Evolutionary conservation across 2,329 filamentous ascomycete genomes (phyloP), one percentile per base, ranked within the genome.

Genomic region (Epichloe aotearoae): DNA sequence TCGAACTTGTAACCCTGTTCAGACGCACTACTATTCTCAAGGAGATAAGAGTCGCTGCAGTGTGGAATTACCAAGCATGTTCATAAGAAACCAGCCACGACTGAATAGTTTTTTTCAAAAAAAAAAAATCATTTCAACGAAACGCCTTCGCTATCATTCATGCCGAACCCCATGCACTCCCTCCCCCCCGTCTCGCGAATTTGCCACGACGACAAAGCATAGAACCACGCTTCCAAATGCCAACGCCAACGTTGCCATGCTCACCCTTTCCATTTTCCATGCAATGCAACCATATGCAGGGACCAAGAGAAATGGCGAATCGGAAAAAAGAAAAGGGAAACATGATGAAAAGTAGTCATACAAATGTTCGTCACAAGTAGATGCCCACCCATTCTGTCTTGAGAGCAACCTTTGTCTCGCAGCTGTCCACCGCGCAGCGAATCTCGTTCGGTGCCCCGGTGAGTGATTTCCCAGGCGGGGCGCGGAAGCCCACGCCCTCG

Each of bases 351-450:
- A 26, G 14, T 19, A 20, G 12, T 48, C 40, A 14, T 52, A 44
- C 36, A 39, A n/a, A 19, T 33, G 8, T 20, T 3, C 37, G 19
- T 53, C 26, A 79, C 44, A 79, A 61, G 61, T 76, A 83, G 38
- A 83, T 73, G 11, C 80, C 80, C 15, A 83, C 73, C 80, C 80
- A 84, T 45, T 76, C 72, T 2, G 66, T 63, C 62, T 83, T 83
- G 17, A 60, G 58, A 15, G 66, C 67, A 3, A 80, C 74, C 36
- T 80, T 79, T 1, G 71, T 69, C 1, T 70, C 61, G 60, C 80
- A 84, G 36, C 67, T 73, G 0, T 80, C 76, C 0, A 83, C 79
- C 0, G 74, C 74, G 56, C 80, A 84, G 4, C 71, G 57, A 2
- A 76, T 55, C 50, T 77, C 66, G 43, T 50, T 59, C 2, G 55